Evolutionary conservation across 768 basidiomycete genomes (phyloP).

Genomic region (Omphalotus guepiniiformis): DNA sequence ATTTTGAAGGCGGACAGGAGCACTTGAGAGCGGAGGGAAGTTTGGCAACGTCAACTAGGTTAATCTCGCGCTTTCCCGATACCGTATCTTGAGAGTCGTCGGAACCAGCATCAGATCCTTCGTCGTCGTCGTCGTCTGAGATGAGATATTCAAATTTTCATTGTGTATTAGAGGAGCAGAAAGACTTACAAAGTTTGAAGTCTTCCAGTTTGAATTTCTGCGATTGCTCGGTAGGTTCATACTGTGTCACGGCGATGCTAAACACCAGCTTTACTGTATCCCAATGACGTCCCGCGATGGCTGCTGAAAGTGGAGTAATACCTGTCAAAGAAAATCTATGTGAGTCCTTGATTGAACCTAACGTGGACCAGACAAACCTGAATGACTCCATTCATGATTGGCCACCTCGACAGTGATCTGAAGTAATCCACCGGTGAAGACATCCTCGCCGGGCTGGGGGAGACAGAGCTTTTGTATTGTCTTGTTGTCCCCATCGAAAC

Average conservation of each 20-base stretch:
- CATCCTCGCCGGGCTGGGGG: slow-evolving; percentile 29
- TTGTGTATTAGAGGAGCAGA: not conserved
- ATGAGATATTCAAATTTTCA: not conserved
- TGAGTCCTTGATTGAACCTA: slow-evolving; percentile 10
- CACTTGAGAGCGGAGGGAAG: slow-evolving; percentile 40
- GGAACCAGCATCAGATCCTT: slow-evolving; percentile 33
- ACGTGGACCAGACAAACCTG: slow-evolving; percentile 18
- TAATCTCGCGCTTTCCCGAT: slow-evolving; percentile 29
- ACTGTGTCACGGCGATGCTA: slow-evolving; percentile 53
- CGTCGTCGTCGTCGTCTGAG: slow-evolving; percentile 8
- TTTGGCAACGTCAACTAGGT: slow-evolving; percentile 51
- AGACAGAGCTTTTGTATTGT: slow-evolving; percentile 51
- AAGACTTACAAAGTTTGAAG: slow-evolving; percentile 30
- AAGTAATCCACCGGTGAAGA: slow-evolving; percentile 27
- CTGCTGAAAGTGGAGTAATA: slow-evolving; percentile 46
- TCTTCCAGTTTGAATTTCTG: slow-evolving; percentile 29
- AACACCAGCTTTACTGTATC: slow-evolving; percentile 55
- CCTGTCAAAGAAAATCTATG: slow-evolving; percentile 24
- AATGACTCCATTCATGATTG: slow-evolving; percentile 12
- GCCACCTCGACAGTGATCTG: slow-evolving; percentile 39
- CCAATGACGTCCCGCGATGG: slow-evolving; percentile 48
- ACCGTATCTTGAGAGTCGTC: slow-evolving; percentile 37
- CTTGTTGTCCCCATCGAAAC: slow-evolving; percentile 46
- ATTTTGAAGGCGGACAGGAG: slow-evolving; percentile 30
- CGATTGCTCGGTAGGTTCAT: slow-evolving; percentile 31